phyloP scores from a whole-genome alignment of 1,139 yeast species.

The Schwanniomyces etchellsii region DNA sequence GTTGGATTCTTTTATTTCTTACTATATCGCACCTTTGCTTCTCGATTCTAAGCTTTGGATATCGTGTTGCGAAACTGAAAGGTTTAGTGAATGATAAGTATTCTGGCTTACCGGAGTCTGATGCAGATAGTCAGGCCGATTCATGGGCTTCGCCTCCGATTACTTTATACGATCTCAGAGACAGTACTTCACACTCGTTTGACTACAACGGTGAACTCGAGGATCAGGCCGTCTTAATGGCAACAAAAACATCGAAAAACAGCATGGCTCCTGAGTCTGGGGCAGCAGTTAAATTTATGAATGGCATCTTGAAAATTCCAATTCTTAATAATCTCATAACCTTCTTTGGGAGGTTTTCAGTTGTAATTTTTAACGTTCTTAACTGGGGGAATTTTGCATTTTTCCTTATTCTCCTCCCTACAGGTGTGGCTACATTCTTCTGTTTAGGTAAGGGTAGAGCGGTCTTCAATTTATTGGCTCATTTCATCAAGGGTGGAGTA shows the following conservation, averaged over 20 bases:
- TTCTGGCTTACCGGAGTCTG: conserved; percentile 9
- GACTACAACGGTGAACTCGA: conserved; percentile 9
- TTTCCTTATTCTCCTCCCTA: conserved; percentile 54
- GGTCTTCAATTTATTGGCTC: conserved; percentile 84
- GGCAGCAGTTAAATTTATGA: conserved; percentile 1
- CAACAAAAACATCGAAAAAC: conserved; percentile 12
- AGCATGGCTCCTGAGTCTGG: conserved; percentile 8
- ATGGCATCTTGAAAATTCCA: conserved; percentile 1
- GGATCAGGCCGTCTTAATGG: conserved; percentile 3
- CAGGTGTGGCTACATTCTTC: conserved; percentile 74
- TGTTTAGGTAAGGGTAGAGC: conserved; percentile 59
- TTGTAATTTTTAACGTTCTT: conserved; percentile 40
- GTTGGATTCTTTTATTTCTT: conserved; percentile 51
- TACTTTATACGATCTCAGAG: conserved; percentile 31
- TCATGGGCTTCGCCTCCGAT: conserved; percentile 29
- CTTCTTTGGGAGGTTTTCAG: conserved; percentile 8
- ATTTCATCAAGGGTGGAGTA: conserved; percentile 93
- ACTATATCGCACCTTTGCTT: conserved; percentile 49
- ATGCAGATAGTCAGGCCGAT: conserved; percentile 26
- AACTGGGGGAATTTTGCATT: conserved; percentile 65
- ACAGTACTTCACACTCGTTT: conserved; percentile 7
- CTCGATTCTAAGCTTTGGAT: conserved; percentile 30
- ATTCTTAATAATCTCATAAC: conserved; percentile 1
- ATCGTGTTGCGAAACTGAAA: conserved; percentile 4
- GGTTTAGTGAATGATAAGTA: conserved; percentile 4